Base-by-base conservation (phyloP, 352 stramenopile species). In the Pythium oligandrum region DNA sequence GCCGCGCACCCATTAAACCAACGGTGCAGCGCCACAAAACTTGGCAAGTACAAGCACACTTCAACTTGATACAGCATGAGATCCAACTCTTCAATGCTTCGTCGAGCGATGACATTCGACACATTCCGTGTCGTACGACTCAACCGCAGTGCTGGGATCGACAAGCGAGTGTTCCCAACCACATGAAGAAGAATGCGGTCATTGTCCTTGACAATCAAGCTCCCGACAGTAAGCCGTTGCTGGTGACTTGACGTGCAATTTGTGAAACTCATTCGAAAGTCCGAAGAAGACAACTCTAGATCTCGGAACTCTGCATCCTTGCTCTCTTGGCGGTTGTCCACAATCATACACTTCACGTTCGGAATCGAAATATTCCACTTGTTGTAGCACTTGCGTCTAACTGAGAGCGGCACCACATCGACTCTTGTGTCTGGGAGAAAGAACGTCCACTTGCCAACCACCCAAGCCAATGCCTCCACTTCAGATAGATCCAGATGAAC, bases 391-490 rank as follows among this genome's bases (percentile, higher is more conserved):
- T 26, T 26, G 17, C 17, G 17, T 26, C 17, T 26, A 26, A 26
- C 17, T 26, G 17, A 26, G 17, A 26, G 17, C 17, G 17, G 17
- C 17, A n/a, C 12, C 4, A 4, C 38, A 45, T 56, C 30, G 2
- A 30, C 6, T 34, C 26, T 11, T 3, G 61, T 68, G 11, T 85
- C 63, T 3, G 78, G 80, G 30, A 89, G 44, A 53, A 91, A 89
- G 40, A 86, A 93, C 2, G 68, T 73, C 83, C 83, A 93, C 45
- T 93, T 93, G 6, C 83, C 83, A 46, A 86, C 42, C 7, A 81
- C 43, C 83, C 83, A 93, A 7, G 66, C 61, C 11, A 93, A 26
- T 42, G 67, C 62, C 60, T 93, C 83, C 40, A 93, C 56, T 51
- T 93, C 78, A 31, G 68, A 35, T 9, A 88, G 39, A 37, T 59